phyloP scores from a whole-genome alignment of 768 basidiomycete genomes.

The Phylloporus arenicola region DNA sequence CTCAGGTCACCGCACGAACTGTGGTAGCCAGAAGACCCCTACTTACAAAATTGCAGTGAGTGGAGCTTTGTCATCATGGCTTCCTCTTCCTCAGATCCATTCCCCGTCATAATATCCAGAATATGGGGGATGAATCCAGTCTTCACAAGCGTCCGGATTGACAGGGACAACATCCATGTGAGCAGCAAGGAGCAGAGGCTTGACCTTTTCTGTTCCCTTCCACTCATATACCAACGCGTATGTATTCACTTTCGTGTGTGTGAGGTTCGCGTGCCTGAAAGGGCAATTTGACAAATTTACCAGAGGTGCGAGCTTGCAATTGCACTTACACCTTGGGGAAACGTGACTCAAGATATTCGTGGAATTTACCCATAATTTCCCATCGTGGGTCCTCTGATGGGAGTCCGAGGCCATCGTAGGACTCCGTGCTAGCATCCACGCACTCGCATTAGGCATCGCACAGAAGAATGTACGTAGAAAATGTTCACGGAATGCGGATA shows the following conservation, averaged over 20 bases:
- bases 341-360: constrained; percentile 30
- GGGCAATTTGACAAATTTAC: not conserved
- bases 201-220: constrained; percentile 22
- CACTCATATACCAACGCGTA: constrained; percentile 59
- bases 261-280: constrained; percentile 41
- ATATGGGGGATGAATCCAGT: constrained; percentile 35
- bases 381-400: constrained; percentile 45
- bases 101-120: constrained; percentile 31
- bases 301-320: not conserved
- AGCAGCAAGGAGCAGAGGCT: constrained; percentile 39
- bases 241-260: constrained; percentile 52
- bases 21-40: not conserved
- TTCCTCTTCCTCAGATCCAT: constrained; percentile 46
- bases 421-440: constrained; percentile 42
- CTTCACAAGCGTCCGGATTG: constrained; percentile 10
- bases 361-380: constrained; percentile 25
- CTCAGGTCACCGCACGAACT: not conserved
- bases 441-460: not conserved
- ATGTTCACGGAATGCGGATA: not conserved
- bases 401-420: constrained; percentile 45
- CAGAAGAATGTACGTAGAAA: not conserved
- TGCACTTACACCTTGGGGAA: constrained; percentile 56
- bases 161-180: not conserved
- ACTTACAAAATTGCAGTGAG: constrained; percentile 33
- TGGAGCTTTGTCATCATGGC: constrained; percentile 40